phyloP scores from a whole-genome alignment of 306 rosid species.

The Crataegus laevigata region DNA sequence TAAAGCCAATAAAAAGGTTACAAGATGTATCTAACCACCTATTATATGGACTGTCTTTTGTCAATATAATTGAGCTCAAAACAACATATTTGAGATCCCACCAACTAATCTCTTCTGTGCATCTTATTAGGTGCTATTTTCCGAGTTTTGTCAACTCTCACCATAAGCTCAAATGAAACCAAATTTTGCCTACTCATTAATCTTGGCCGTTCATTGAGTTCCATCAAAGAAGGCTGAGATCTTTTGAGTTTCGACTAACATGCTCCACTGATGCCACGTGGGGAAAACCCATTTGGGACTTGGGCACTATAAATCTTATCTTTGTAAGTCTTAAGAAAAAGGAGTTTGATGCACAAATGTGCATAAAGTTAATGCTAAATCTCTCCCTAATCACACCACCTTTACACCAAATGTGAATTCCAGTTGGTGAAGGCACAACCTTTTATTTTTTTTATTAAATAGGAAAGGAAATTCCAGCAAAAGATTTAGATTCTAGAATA shows the following conservation, averaged over 20 bases:
- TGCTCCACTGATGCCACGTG: not conserved
- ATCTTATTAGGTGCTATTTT: slow-evolving; percentile 1
- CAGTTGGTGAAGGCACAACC: not conserved
- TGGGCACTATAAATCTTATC: not conserved
- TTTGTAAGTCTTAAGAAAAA: not conserved
- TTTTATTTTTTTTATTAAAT: no score
- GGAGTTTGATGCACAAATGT: not conserved
- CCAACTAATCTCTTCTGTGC: slow-evolving; percentile 17
- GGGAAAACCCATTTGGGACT: not conserved
- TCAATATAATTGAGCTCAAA: slow-evolving; percentile 6
- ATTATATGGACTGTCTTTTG: slow-evolving; percentile 10
- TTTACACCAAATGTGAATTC: not conserved
- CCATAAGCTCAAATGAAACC: not conserved
- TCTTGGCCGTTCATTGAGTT: not conserved
- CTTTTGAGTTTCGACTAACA: not conserved
- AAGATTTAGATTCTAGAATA: not conserved
- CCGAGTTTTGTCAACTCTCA: slow-evolving; percentile 1
- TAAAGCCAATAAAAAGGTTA: slow-evolving; percentile 19
- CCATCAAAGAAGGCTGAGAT: not conserved
- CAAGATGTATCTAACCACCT: slow-evolving; percentile 11
- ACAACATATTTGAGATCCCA: slow-evolving; percentile 32
- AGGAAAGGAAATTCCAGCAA: not conserved
- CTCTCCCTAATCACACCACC: not conserved
- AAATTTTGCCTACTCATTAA: not conserved
- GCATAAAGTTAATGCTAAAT: not conserved